Conservation (phyloP, 2,329 filamentous ascomycete genomes). For the Colletotrichum sansevieriae region DNA sequence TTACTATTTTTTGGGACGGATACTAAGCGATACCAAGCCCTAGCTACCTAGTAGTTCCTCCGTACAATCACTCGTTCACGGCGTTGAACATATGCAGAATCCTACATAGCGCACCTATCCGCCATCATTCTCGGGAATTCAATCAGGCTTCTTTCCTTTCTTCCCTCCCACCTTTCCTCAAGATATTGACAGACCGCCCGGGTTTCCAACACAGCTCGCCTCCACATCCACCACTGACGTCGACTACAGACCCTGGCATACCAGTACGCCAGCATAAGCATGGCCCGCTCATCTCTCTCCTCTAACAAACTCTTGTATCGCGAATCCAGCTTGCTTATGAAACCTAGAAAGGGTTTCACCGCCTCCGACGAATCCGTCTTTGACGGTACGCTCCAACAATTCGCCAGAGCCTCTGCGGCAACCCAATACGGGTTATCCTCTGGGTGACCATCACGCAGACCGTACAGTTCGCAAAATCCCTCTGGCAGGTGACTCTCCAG, state of each 20-base stretch:
- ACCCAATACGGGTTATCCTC: slow-evolving; percentile 51
- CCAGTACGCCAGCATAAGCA: slow-evolving; percentile 70
- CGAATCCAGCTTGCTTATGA: slow-evolving; percentile 59
- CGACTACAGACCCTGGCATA: slow-evolving; percentile 61
- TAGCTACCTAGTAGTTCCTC: background rate
- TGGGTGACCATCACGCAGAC: slow-evolving; percentile 43
- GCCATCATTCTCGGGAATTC: slow-evolving; percentile 19
- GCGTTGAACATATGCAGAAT: background rate
- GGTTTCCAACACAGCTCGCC: slow-evolving; percentile 62
- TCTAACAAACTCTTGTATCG: slow-evolving; percentile 60
- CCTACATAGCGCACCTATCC: background rate
- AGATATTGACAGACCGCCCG: slow-evolving; percentile 61
- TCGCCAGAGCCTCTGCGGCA: slow-evolving; percentile 44
- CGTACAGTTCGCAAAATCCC: slow-evolving; percentile 49
- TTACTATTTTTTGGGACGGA: background rate
- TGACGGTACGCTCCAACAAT: background rate
- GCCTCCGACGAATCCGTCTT: background rate
- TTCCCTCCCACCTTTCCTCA: slow-evolving; percentile 36
- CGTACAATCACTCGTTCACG: slow-evolving; percentile 14
- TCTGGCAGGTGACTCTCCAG: slow-evolving; percentile 47
- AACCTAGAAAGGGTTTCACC: slow-evolving; percentile 60
- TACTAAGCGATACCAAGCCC: slow-evolving; percentile 29
- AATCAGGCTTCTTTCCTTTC: slow-evolving; percentile 1
- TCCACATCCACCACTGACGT: slow-evolving; percentile 61
- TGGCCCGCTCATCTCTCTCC: slow-evolving; percentile 63